Conservation (phyloP, 768 basidiomycete species). For the Terana coerulea region DNA sequence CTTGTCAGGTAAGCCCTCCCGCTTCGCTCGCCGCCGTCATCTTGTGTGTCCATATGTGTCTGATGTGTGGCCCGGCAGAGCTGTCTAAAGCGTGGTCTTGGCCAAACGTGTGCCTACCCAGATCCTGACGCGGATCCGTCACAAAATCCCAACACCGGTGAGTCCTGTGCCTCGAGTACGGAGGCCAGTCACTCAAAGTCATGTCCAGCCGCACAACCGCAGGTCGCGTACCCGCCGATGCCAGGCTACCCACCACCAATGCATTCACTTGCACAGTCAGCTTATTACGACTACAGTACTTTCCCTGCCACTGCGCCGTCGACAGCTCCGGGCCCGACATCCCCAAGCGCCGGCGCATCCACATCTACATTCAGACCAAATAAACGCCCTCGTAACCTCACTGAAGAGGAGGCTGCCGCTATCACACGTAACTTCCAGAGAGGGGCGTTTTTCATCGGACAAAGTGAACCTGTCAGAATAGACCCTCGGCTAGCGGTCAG, state of each 20-base stretch:
- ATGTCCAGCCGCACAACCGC: slow-evolving; percentile 10
- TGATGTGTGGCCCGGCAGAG: slow-evolving; percentile 41
- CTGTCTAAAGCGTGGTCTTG: slow-evolving; percentile 78
- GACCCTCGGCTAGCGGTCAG: slow-evolving; percentile 78
- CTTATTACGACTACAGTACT: slow-evolving; percentile 76
- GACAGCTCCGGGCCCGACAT: slow-evolving; percentile 55
- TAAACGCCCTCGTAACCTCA: slow-evolving; percentile 75
- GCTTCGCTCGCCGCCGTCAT: slow-evolving; percentile 11
- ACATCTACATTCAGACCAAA: slow-evolving; percentile 76
- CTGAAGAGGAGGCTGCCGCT: slow-evolving; percentile 79
- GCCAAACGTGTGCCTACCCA: slow-evolving; percentile 67
- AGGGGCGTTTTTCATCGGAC: slow-evolving; percentile 80
- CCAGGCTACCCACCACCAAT: slow-evolving; percentile 31
- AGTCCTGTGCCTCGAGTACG: too few species aligned
- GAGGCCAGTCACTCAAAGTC: too few species aligned
- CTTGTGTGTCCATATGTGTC: slow-evolving; percentile 1
- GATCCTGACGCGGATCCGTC: slow-evolving; percentile 54
- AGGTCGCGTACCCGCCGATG: slow-evolving; percentile 35
- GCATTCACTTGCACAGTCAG: slow-evolving; percentile 43
- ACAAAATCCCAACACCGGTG: slow-evolving; percentile 23
- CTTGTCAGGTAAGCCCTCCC: slow-evolving; percentile 59
- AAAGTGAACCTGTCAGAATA: slow-evolving; percentile 77
- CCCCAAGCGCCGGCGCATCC: slow-evolving; percentile 64
- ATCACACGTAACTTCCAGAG: slow-evolving; percentile 80
- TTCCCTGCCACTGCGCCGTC: slow-evolving; percentile 53